A percentile compares a stretch with the other conserved stretches of the same genome.
Evolutionary conservation across 1,284 basidiomycete species (phyloP).

Genomic region (Abortiporus biennis): DNA sequence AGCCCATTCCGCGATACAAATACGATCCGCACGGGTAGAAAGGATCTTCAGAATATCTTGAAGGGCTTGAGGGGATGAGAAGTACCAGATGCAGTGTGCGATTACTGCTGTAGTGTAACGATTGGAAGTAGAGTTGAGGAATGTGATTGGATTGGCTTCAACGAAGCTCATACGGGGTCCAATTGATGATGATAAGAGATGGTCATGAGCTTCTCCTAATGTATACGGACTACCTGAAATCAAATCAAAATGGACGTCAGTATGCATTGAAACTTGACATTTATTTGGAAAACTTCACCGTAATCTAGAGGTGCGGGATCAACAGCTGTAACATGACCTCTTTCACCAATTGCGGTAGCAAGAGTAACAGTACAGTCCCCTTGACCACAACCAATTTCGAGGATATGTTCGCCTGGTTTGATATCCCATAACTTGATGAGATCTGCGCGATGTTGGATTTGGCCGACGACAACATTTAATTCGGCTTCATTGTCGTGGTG

Average conservation of each 20-base stretch:
- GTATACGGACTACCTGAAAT: constrained; percentile 31
- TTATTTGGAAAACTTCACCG: constrained; percentile 27
- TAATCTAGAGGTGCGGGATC: constrained; percentile 35
- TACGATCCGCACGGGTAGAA: constrained; percentile 17
- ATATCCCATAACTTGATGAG: constrained; percentile 29
- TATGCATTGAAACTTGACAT: background rate
- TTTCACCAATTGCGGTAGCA: constrained; percentile 29
- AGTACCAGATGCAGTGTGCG: constrained; percentile 37
- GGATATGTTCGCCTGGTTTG: constrained; percentile 23
- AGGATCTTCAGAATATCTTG: constrained; percentile 27
- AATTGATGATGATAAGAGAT: constrained; percentile 25
- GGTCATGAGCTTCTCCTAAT: constrained; percentile 32
- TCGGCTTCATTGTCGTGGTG: background rate
- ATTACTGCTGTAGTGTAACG: constrained; percentile 31
- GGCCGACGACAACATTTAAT: constrained; percentile 14
- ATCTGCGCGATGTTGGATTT: constrained; percentile 31
- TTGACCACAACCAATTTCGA: constrained; percentile 40
- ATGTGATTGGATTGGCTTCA: constrained; percentile 27
- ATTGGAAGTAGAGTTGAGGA: constrained; percentile 19
- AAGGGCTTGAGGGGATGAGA: constrained; percentile 29
- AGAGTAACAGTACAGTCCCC: constrained; percentile 36
- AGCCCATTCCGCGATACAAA: constrained; percentile 35
- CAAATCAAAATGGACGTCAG: background rate
- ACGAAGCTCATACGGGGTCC: constrained; percentile 32
- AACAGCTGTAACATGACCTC: constrained; percentile 33